A percentile compares a stretch with the other conserved stretches of the same genome.
Conservation (phyloP, 139 green algal species). For the Picochlorum sp. region DNA sequence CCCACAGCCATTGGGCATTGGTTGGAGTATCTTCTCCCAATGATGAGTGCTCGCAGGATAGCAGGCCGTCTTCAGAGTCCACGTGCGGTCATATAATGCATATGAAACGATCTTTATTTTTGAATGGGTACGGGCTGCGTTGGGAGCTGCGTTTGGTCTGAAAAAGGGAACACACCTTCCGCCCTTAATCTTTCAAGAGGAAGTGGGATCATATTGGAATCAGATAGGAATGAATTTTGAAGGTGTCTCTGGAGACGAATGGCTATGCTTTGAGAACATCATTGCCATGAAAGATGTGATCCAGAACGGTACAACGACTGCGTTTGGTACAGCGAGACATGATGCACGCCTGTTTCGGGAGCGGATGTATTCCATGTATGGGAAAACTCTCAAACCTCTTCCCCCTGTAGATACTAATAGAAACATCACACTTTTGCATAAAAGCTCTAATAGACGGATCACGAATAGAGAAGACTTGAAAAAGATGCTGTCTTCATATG, state of each 20-base stretch:
- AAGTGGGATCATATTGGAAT: conserved; percentile 41
- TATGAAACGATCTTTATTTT: conserved; percentile 64
- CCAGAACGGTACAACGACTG: conserved; percentile 46
- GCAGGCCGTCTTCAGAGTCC: conserved; percentile 35
- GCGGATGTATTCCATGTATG: neutral
- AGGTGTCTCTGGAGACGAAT: conserved; percentile 30
- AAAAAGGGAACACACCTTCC: conserved; percentile 44
- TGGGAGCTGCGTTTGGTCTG: conserved; percentile 46
- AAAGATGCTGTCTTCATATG: conserved; percentile 51
- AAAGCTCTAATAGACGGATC: conserved; percentile 72
- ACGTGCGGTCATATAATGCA: conserved; percentile 58
- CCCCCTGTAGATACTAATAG: conserved; percentile 16
- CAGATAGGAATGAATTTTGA: conserved; percentile 67
- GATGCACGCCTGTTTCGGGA: neutral
- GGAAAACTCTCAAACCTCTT: neutral
- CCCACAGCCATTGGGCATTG: conserved; percentile 84
- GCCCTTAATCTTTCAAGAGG: conserved; percentile 62
- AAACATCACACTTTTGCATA: conserved; percentile 74
- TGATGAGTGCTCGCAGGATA: conserved; percentile 44
- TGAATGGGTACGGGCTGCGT: conserved; percentile 66
- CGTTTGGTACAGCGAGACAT: too few relatives aligned
- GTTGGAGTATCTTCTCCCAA: conserved; percentile 74
- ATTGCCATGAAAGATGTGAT: conserved; percentile 70
- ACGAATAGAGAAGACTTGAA: conserved; percentile 66
- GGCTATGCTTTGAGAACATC: conserved; percentile 71